A percentile compares a stretch with the other conserved stretches of the same genome.
Evolutionary conservation across 495 filamentous ascomycete species (phyloP).

Genomic region (Podospora appendiculata): DNA sequence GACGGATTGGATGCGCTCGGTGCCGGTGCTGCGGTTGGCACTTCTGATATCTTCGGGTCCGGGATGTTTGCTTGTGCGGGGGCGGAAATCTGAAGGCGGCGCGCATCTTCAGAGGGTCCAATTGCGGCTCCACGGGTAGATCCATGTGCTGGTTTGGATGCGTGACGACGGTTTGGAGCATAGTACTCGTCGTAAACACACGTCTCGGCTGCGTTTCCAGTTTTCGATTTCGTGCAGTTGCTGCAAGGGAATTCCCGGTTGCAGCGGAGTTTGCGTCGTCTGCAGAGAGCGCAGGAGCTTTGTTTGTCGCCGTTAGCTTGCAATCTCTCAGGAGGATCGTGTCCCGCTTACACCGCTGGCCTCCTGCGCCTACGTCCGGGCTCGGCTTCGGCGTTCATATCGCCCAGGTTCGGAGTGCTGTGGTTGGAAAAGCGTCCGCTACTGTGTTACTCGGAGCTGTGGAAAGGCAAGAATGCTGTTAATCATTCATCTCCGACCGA

Average conservation of each 20-base stretch:
- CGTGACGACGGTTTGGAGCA: background rate
- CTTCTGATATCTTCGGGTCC: too few relatives aligned
- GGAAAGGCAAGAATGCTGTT: background rate
- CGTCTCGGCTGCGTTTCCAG: too few relatives aligned
- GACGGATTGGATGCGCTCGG: background rate
- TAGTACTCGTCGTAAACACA: slow-evolving; percentile 33
- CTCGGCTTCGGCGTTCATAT: too few relatives aligned
- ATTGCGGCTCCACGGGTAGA: background rate
- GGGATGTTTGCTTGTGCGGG: too few relatives aligned
- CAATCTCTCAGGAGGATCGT: too few relatives aligned
- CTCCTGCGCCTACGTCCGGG: slow-evolving; percentile 3
- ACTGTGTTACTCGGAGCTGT: background rate
- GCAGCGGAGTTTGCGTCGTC: slow-evolving; percentile 29
- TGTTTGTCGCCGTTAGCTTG: background rate
- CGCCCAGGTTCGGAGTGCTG: too few relatives aligned
- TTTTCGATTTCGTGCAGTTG: slow-evolving; percentile 41
- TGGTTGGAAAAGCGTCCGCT: too few relatives aligned
- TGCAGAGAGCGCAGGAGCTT: slow-evolving; percentile 26
- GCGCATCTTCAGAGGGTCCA: background rate
- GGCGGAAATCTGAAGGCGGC: background rate
- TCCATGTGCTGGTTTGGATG: background rate
- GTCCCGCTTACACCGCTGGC: slow-evolving; percentile 8
- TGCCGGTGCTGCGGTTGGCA: background rate
- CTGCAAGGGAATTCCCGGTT: slow-evolving; percentile 29
- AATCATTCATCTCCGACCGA: too few relatives aligned